Evolutionary conservation across 1,284 basidiomycete genomes (phyloP), one percentile per base, ranked within the genome.

Genomic region (Pholiota adiposa): DNA sequence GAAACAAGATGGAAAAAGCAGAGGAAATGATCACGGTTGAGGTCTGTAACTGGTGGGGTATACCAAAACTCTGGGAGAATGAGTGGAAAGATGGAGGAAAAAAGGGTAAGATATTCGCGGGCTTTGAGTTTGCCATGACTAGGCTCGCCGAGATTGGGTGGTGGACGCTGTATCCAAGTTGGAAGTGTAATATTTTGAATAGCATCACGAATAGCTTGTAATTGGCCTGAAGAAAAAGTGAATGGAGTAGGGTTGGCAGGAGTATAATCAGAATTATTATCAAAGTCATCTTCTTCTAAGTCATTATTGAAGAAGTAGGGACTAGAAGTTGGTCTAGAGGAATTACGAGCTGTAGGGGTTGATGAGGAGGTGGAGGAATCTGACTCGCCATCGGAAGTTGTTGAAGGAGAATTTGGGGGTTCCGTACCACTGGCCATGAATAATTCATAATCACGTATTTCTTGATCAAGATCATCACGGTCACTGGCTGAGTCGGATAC

Each of bases 101-200:
- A 76, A 1, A 77, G 64, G 21, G 50, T 67, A 7, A 74, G 59
- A 61, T 66, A 72, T 58, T 76, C 59, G 51, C 72, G 65, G 29
- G 75, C 75, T 63, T 75, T 77, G 27, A 77, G 69, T 57, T 76
- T 77, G 33, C 75, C 72, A 67, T 76, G 74, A 16, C 50, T 66
- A 25, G 51, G 50, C 54, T 76, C 71, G 12, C 75, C 75, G 31
- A 77, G 68, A 62, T 77, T 75, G n/a, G 51, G 55, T 56, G 75
- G 75, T 49, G 70, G 73, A 11, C 65, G 63, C 36, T 68, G 49
- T 50, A 71, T 64, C 67, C 69, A 73, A 25, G 66, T 70, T 33
- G 75, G 75, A 34, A 75, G 53, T 7, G 53, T 50, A 25, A 69
- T 56, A 61, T 70, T 50, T 6, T 33, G 3, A 21, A 74, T 70